Evolutionary conservation across 2,329 filamentous ascomycete genomes (phyloP).

Genomic region (Orbilia quercus): DNA sequence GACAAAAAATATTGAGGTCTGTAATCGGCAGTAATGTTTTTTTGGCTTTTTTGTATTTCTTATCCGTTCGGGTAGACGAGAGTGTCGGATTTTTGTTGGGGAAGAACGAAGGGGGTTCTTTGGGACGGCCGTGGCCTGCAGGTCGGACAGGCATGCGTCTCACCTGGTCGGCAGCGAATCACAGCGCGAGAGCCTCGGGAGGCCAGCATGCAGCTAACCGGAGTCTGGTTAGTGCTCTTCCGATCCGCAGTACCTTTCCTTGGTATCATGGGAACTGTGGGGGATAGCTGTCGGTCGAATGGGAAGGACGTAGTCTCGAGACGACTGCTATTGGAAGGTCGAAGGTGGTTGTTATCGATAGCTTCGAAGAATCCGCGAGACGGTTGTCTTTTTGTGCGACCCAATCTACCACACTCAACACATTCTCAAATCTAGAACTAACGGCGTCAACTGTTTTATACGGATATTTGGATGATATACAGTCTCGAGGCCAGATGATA

Average conservation of each 20-base stretch:
- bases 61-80: background rate
- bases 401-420: too few species aligned
- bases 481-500: too few species aligned
- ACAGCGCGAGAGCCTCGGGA: slow-evolving; percentile 19
- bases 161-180: slow-evolving; percentile 34
- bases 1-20: slow-evolving; percentile 6
- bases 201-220: slow-evolving; percentile 37
- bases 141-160: slow-evolving; percentile 27
- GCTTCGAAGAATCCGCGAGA: too few species aligned
- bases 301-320: slow-evolving; percentile 3
- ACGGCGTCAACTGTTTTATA: too few species aligned
- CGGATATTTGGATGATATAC: too few species aligned
- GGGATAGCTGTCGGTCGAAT: slow-evolving; percentile 32
- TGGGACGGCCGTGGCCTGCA: slow-evolving; percentile 10
- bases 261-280: slow-evolving; percentile 9
- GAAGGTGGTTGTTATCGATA: background rate
- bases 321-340: slow-evolving; percentile 10
- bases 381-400: too few species aligned
- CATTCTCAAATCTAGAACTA: too few species aligned
- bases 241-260: slow-evolving; percentile 24
- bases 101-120: slow-evolving; percentile 12
- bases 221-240: slow-evolving; percentile 14
- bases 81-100: slow-evolving; percentile 31
- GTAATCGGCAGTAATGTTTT: slow-evolving; percentile 1
- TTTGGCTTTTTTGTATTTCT: slow-evolving; percentile 1